Conservation (phyloP, 2,329 filamentous ascomycete genomes). For the Tolypocladium paradoxum region DNA sequence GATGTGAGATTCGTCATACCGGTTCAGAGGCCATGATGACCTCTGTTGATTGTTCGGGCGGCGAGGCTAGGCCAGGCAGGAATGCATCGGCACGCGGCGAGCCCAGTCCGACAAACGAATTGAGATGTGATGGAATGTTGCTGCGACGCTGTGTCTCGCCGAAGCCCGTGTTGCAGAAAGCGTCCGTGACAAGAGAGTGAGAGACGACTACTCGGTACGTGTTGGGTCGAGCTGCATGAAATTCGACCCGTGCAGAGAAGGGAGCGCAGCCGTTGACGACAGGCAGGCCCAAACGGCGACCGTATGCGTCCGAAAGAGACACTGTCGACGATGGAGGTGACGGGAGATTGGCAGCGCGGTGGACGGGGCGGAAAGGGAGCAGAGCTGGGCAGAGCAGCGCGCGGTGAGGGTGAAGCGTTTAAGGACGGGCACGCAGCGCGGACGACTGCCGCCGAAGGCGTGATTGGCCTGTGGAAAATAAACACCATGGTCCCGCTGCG, state of each 20-base stretch:
- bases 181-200: background rate
- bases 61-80: constrained; percentile 10
- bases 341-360: background rate
- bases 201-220: background rate
- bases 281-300: constrained; percentile 1
- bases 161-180: background rate
- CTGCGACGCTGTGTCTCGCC: constrained; percentile 6
- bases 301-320: background rate
- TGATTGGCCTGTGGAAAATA: constrained; percentile 3
- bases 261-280: background rate
- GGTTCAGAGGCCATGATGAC: constrained; percentile 26
- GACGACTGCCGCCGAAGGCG: constrained; percentile 1
- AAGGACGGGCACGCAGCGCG: constrained; percentile 2
- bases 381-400: background rate
- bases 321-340: constrained; percentile 1
- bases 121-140: constrained; percentile 18
- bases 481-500: background rate
- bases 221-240: background rate
- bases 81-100: constrained; percentile 22
- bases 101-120: constrained; percentile 10
- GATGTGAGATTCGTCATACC: constrained; percentile 19
- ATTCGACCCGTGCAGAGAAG: background rate
- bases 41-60: constrained; percentile 10
- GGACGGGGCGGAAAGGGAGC: background rate
- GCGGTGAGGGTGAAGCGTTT: background rate